phyloP scores from a whole-genome alignment of 1,284 basidiomycete genomes.

The Naganishia cerealis region DNA sequence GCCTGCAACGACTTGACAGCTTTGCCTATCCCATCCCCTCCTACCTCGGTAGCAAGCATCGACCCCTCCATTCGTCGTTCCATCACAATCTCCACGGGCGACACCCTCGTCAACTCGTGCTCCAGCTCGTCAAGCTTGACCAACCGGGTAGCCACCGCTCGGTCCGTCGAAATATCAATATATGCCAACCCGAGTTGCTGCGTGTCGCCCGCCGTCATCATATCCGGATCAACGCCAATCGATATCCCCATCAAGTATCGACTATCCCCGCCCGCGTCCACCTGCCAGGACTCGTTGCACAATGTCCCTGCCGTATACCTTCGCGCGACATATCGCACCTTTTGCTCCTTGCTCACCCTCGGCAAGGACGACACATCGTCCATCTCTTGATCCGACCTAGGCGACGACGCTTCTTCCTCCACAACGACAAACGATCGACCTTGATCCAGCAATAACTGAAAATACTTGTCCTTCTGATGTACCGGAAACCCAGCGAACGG shows the following conservation, averaged over 20 bases:
- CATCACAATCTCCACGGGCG: constrained; percentile 79
- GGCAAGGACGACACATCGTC: neutral
- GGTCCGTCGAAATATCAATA: constrained; percentile 82
- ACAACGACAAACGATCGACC: constrained; percentile 84
- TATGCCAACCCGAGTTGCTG: constrained; percentile 69
- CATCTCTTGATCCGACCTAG: constrained; percentile 25
- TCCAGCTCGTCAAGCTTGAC: constrained; percentile 62
- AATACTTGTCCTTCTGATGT: constrained; percentile 77
- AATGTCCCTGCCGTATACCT: constrained; percentile 89
- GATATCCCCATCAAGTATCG: constrained; percentile 79
- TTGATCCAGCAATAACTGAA: constrained; percentile 77
- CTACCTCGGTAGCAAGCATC: neutral
- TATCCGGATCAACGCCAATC: constrained; percentile 29
- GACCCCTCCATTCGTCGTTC: constrained; percentile 55
- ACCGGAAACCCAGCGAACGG: constrained; percentile 87
- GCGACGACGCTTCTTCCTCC: constrained; percentile 69
- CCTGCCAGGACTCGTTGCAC: constrained; percentile 82
- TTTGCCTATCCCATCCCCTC: neutral
- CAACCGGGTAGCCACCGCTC: constrained; percentile 72
- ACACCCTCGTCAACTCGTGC: constrained; percentile 80
- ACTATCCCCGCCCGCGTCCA: constrained; percentile 67
- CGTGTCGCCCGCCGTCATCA: constrained; percentile 2
- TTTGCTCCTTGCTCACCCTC: constrained; percentile 29
- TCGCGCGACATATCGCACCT: constrained; percentile 73
- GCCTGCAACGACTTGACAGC: constrained; percentile 2